A percentile compares a stretch with the other conserved stretches of the same genome.
phyloP scores from a whole-genome alignment of 2,329 filamentous ascomycete species.

The Sporothrix mexicana region DNA sequence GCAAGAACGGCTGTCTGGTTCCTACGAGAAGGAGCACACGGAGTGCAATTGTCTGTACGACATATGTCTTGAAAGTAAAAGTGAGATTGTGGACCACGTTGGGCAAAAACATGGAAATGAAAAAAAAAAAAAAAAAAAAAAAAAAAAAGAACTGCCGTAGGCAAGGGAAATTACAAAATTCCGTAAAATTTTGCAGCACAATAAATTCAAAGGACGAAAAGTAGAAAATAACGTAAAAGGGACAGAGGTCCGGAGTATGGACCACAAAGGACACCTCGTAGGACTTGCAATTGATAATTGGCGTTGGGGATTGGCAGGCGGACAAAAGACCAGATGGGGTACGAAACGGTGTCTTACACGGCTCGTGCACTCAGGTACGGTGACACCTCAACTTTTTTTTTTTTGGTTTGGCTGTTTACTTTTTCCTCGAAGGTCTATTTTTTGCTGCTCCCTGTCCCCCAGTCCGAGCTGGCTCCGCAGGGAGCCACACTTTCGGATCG shows the following conservation, averaged over 20 bases:
- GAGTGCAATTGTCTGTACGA: conserved; percentile 3
- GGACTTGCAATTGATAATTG: conserved; percentile 22
- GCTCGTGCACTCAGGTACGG: conserved; percentile 22
- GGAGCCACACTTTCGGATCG: conserved; percentile 32
- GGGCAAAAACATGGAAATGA: not conserved
- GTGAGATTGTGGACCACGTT: conserved; percentile 15
- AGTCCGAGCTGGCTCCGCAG: conserved; percentile 23
- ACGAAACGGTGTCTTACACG: conserved; percentile 4
- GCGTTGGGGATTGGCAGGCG: conserved; percentile 22
- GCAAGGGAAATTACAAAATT: not conserved
- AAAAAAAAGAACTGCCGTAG: not conserved
- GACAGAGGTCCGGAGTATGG: not conserved
- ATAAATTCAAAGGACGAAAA: not conserved
- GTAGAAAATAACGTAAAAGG: not conserved
- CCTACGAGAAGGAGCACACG: not conserved
- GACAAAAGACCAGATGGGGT: not conserved
- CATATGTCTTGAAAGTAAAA: not conserved
- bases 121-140: not conserved
- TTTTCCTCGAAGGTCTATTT: conserved; percentile 14
- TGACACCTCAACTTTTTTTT: not conserved
- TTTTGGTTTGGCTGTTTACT: conserved; percentile 4
- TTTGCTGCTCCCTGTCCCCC: conserved; percentile 13
- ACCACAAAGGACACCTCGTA: not conserved
- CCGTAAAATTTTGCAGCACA: not conserved
- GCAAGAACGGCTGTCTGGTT: conserved; percentile 18